Conservation (phyloP, 1,139 yeast genomes). For the Wickerhamomyces sp. region DNA sequence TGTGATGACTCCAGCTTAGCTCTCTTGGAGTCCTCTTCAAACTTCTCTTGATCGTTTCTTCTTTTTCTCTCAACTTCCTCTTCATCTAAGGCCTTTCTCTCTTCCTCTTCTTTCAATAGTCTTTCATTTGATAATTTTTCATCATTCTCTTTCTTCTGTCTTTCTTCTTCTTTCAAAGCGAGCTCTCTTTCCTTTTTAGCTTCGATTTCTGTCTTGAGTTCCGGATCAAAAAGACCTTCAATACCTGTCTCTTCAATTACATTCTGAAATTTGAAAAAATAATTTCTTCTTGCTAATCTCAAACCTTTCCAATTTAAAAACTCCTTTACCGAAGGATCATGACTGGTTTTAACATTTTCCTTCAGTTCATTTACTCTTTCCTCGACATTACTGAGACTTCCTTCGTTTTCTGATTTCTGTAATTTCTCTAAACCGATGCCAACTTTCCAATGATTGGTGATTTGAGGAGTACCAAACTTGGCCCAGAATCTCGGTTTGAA, state of each 20-base stretch:
- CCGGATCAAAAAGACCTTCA: slow-evolving; percentile 18
- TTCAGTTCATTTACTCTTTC: slow-evolving; percentile 5
- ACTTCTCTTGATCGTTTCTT: slow-evolving; percentile 14
- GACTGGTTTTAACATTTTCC: not conserved
- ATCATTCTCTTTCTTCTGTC: slow-evolving; percentile 2
- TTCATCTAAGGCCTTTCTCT: slow-evolving; percentile 3
- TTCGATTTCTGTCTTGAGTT: slow-evolving; percentile 14
- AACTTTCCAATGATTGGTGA: slow-evolving; percentile 20
- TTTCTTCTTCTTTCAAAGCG: slow-evolving; percentile 3
- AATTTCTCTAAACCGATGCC: slow-evolving; percentile 16
- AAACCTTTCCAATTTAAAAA: slow-evolving; percentile 21
- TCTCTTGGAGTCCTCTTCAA: slow-evolving; percentile 16
- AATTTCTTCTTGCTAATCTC: slow-evolving; percentile 14
- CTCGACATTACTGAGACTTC: not conserved
- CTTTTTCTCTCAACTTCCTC: slow-evolving; percentile 14
- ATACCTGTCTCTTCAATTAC: slow-evolving; percentile 19
- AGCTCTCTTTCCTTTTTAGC: slow-evolving; percentile 1
- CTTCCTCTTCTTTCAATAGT: slow-evolving; percentile 3
- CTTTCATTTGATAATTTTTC: slow-evolving; percentile 6
- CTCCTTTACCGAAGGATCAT: slow-evolving; percentile 4
- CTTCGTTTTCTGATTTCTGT: slow-evolving; percentile 3
- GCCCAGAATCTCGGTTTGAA: slow-evolving; percentile 20
- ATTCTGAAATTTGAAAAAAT: slow-evolving; percentile 17
- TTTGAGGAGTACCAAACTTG: slow-evolving; percentile 17
- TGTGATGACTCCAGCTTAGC: slow-evolving; percentile 10